Base-by-base conservation (phyloP, 305 asterid species). In the Fraxinus baroniana region DNA sequence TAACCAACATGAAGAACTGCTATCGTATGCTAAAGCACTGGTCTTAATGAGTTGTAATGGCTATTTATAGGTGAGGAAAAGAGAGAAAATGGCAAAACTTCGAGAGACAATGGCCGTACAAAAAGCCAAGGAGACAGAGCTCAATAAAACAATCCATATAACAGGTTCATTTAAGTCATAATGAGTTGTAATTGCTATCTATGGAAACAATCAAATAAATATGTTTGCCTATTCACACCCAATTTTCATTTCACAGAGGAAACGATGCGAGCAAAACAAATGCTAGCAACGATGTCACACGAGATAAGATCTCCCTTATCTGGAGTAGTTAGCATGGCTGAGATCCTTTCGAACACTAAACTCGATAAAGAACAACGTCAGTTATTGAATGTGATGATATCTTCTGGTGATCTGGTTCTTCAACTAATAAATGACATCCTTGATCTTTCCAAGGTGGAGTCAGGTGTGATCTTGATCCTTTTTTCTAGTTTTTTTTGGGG, bases 261-360 rank as follows among this genome's bases (percentile, higher is more conserved):
- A 87, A 92, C 98, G 3, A 95, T 95, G 98, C 85, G 98, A 60
- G 98, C 98, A 24, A 95, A 95, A 75, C 98, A 95, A 88, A 95
- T 95, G 98, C 90, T 95, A 72, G 98, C 98, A 73, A 95, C 98
- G 22, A 95, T 95, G 98, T 95, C 98, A 66, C 98, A 95, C 73
- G 98, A 95, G 93, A 95, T 95, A 88, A 84, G 98, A 80, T 95
- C 98, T 76, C 98, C 98, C 66, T 84, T 95, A 36, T 93, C 98
- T 13, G 98, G 98, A 81, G 98, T 95, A 3, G 96, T 95, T 52
- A 90, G 98, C 97, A 93, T 95, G 95, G 93, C 98, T 0, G 97
- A 95, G 87, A 94, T 95, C 85, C 98, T 95, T 76, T 87, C 95
- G 60, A 92, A 92, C 46, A 91, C 98, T n/a, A 88, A 87, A 68